Percentiles rank a stretch among this genome's conserved stretches.
These are phyloP conservation scores for Trichoderma erinaceum DNA, from an alignment of 495 filamentous ascomycete genomes.

Conservation along the genomic window DNA sequence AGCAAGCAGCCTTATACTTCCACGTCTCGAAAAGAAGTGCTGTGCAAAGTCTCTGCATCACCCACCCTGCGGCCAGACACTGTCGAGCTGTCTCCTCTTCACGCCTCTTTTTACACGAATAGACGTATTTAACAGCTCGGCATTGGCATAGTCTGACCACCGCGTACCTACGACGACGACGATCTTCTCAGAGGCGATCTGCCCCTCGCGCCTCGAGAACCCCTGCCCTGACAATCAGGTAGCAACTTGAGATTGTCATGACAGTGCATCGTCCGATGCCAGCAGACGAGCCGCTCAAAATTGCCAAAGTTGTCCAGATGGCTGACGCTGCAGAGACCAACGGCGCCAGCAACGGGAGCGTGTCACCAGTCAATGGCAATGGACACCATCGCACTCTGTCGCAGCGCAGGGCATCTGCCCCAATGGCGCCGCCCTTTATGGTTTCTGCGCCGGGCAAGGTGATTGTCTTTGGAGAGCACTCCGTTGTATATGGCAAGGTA, in stretches of 20 bases:
- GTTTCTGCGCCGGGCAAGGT: constrained; percentile 96
- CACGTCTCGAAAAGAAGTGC: no score
- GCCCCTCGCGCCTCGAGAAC: neutral
- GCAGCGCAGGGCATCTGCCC: constrained; percentile 48
- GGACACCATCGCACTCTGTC: constrained; percentile 26
- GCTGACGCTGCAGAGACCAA: neutral
- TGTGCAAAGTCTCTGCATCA: no score
- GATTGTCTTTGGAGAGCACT: constrained; percentile 95
- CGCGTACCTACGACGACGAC: neutral
- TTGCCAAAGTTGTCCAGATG: neutral
- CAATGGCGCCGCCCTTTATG: constrained; percentile 83
- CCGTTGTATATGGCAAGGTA: constrained; percentile 91
- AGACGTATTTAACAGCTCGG: no score
- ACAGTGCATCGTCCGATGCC: neutral
- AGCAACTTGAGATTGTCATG: neutral
- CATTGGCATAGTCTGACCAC: neutral
- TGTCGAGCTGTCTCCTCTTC: no score
- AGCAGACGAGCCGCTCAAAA: neutral
- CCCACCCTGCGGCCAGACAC: no score
- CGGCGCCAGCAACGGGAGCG: constrained; percentile 16
- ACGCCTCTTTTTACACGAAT: no score
- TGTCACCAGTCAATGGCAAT: constrained; percentile 13
- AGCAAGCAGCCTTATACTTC: no score
- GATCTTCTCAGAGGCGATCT: neutral
- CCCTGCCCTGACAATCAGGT: neutral